Evolutionary conservation across 257 asterid species (phyloP), one percentile per base, ranked within the genome.

Genomic region (Nicotiana obtusifolia): DNA sequence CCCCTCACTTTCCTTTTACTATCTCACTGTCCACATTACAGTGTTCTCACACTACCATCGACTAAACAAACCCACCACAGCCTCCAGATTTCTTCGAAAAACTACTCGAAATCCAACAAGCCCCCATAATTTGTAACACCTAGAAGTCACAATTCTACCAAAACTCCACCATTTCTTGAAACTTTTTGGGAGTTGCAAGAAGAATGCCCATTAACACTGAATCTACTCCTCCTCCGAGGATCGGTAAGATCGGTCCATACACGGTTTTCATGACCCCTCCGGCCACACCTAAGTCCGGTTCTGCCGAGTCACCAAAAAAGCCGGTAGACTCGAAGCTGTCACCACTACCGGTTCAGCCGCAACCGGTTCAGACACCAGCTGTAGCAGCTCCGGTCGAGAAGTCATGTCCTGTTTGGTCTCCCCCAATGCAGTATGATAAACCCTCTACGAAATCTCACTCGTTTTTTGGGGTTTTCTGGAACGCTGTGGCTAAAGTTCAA

Each of bases 161-260:
- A 41, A 8, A 41, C 9, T 41, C 49, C 49, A 41, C 49, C 49
- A 52, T 52, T 52, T 52, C 57, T 52, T 52, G 16, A 52, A 52
- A 15, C 57, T 52, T 52, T 13, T 14, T 52, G 49, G 19, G 6
- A 52, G 19, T 52, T 52, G 19, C 20, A 13, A 53, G 31, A 54
- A 59, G 22, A 84, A 88, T 88, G 91, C 86, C 88, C 81, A 82
- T 75, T 81, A 85, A 84, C 84, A 19, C 59, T 0, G 88, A 85
- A 19, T 33, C 89, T 10, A 86, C 88, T 64, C 84, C 90, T 19
- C 90, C 91, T 10, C 99, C 97, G 71, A 89, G 94, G 91, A 95
- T 95, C 92, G 99, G 97, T 9, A 95, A 95, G 97, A 95, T 95
- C 95, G 99, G 99, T 3, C 99, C 99, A 8, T 95, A 95, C 90